Percentiles rank a stretch among this genome's conserved stretches.
These are phyloP conservation scores for Protomyces inundatus DNA, from an alignment of 1,139 yeast species.

Conservation along the genomic window DNA sequence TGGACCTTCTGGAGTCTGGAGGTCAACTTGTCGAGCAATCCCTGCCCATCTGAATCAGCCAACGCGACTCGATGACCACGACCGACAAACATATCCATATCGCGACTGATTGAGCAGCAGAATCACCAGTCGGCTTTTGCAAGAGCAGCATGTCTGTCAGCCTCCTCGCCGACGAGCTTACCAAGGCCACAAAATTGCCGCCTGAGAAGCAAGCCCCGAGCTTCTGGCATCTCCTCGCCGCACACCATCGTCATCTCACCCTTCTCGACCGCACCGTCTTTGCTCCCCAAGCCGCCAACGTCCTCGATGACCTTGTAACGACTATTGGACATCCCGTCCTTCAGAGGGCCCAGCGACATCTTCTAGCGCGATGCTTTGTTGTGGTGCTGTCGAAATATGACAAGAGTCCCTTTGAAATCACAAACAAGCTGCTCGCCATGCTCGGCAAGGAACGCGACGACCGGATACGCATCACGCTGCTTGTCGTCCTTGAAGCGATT, in stretches of 20 bases:
- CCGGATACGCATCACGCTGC: slow-evolving; percentile 27
- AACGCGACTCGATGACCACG: too few relatives aligned
- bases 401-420: slow-evolving; percentile 37
- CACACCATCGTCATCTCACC: slow-evolving; percentile 28
- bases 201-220: slow-evolving; percentile 30
- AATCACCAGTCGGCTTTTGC: too few relatives aligned
- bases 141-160: too few relatives aligned
- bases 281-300: slow-evolving; percentile 31
- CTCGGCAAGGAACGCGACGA: slow-evolving; percentile 37
- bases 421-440: slow-evolving; percentile 35
- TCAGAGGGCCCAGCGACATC: slow-evolving; percentile 29
- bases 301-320: slow-evolving; percentile 45
- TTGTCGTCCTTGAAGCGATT: slow-evolving; percentile 25
- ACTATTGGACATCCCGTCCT: slow-evolving; percentile 39
- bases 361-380: slow-evolving; percentile 31
- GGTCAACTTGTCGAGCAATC: too few relatives aligned
- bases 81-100: too few relatives aligned
- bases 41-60: too few relatives aligned
- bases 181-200: neutral
- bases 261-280: slow-evolving; percentile 30
- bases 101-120: too few relatives aligned
- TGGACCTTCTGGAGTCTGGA: too few relatives aligned
- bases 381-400: slow-evolving; percentile 30
- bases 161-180: neutral
- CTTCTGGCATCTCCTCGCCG: slow-evolving; percentile 30